Conservation (phyloP, 1,139 yeast species). For the Suhomyces terraborum region DNA sequence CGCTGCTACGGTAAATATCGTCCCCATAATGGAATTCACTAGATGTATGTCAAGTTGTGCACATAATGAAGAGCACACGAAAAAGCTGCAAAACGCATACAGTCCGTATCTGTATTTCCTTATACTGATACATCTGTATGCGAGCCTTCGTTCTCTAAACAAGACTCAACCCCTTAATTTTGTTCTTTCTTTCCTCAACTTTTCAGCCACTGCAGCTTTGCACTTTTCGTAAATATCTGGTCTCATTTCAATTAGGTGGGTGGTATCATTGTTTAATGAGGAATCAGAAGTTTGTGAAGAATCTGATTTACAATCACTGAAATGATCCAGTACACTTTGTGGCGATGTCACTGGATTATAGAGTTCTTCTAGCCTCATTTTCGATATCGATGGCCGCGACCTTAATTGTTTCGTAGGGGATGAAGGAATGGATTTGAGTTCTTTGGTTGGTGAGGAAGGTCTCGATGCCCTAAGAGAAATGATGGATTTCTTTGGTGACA, state of each 20-base stretch:
- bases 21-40: too few relatives aligned
- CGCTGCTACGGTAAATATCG: too few relatives aligned
- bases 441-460: slow-evolving; percentile 12
- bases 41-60: too few relatives aligned
- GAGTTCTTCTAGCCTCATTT: slow-evolving; percentile 27
- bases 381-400: slow-evolving; percentile 29
- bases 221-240: slow-evolving; percentile 33
- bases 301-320: slow-evolving; percentile 10
- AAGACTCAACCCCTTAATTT: slow-evolving; percentile 3
- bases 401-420: slow-evolving; percentile 15
- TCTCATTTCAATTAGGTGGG: slow-evolving; percentile 7
- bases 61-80: too few relatives aligned
- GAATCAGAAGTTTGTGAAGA: slow-evolving; percentile 9
- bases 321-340: slow-evolving; percentile 12
- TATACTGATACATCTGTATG: too few relatives aligned
- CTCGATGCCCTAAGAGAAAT: slow-evolving; percentile 13
- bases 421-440: slow-evolving; percentile 27
- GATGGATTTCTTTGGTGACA: slow-evolving; percentile 23
- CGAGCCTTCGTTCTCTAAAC: too few relatives aligned
- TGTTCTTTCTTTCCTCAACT: slow-evolving; percentile 24
- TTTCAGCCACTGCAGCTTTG: slow-evolving; percentile 28
- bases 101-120: too few relatives aligned
- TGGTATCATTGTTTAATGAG: slow-evolving; percentile 3
- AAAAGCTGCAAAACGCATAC: too few relatives aligned
- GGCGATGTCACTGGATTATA: slow-evolving; percentile 31